Base-by-base conservation (phyloP, 2,329 filamentous ascomycete genomes). In the Paecilomyces sp. region DNA sequence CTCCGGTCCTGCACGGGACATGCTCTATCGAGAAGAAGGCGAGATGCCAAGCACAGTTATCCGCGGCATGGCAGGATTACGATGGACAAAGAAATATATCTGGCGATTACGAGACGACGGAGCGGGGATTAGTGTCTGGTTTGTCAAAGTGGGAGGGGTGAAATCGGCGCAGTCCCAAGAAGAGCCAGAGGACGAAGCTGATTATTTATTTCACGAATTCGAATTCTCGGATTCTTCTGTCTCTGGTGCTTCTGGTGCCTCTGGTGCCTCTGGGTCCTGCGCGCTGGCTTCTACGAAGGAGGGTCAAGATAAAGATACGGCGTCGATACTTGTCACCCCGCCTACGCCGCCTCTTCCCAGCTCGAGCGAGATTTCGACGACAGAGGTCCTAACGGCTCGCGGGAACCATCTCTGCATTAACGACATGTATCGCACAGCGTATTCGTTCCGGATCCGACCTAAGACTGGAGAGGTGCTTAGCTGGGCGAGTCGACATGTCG, bases 401-500 rank as follows among this genome's bases (percentile, higher is more conserved):
- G 77, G 77, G 2, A 74, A 75, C 52, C 77, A 79, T 65, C 70
- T 79, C 9, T 79, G 77, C 63, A 71, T 79, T 57, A 76, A 78
- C 53, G 77, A 79, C 65, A 77, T 76, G 70, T 79, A 79, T 65
- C 73, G 72, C 58, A 79, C 75, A 4, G 73, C 72, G 2, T 79
- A 79, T 66, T 69, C 73, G 18, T 79, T 79, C 62, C 68, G 72
- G 11, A 63, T 79, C 25, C 60, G 62, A 3, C 60, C 66, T 1
- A 67, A 66, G 7, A 67, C 68, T 0, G 72, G 69, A 6, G 66
- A 72, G 57, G 69, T 77, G 58, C 47, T 75, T 24, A 76, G 69
- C 60, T 79, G 77, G 75, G 68, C 72, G 9, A 79, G 75, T 67
- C 69, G 73, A 7, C 77, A 79, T 71, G 73, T 79, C 41, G 77